Base-by-base conservation (phyloP, 306 rosid genomes). In the Heteromeles arbutifolia region DNA sequence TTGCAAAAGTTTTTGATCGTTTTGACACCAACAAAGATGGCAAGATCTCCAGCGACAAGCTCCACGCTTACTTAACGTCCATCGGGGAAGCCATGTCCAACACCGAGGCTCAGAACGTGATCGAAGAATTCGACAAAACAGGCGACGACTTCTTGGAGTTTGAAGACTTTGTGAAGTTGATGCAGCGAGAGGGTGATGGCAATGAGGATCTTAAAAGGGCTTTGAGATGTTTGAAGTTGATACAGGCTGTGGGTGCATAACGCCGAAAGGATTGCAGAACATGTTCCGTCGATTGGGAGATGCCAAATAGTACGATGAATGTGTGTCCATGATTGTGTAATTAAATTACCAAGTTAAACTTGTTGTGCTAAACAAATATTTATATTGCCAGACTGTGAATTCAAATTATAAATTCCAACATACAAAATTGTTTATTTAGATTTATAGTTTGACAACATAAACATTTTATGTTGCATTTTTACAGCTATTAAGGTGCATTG, bases 171-270 rank as follows among this genome's bases (percentile, higher is more conserved):
- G 82, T 70, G 12, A 70, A 63, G 21, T 71, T 88, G 2, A 54
- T 84, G 79, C 77, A 72, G 59, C 61, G 50, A 11, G 82, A 70
- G 3, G 78, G 79, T 4, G 79, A 53, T 6, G 77, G 48, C 5
- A 58, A 41, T 11, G 83, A 79, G 25, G 86, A 82, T 79, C 48
- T 83, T 2, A 73, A 76, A 28, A 67, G 69, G 4, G 92, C 90
- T 34, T 90, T 13, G 80, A 82, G 85, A 90, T 86, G 92, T 88
- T 90, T 69, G 90, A 86, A 81, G 80, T 67, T 34, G 89, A 81
- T 19, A 80, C 81, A 68, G 96, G 90, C 2, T 74, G 86, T 3
- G 92, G 92, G 0, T 81, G 66, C 71, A 88, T 90, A 13, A 85
- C 84, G 0, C 87, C 92, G 0, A 50, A 68, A 13, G 90, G 96